Evolutionary conservation across 805 yeast genomes (phyloP), one percentile per base, ranked within the genome.

Genomic region (Gaillardinia entomophila): DNA sequence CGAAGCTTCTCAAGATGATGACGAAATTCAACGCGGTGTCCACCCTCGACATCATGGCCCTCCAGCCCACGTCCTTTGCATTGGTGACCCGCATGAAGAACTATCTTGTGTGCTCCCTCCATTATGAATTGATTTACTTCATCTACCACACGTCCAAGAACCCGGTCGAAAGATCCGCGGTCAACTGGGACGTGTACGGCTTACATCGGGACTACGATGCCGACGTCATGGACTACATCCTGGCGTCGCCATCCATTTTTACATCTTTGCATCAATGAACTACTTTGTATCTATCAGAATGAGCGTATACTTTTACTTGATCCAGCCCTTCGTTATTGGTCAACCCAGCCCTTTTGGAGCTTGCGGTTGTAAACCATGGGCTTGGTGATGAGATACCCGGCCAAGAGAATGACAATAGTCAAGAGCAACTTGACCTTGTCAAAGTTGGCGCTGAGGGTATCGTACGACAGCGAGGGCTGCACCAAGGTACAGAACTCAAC

Each of bases 391-490:
- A 68, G 40, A 28, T 74, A 74, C 0, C 65, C 65, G 0, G 64
- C 52, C 1, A 74, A 33, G 29, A 89, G 61, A 0, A 69, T 63
- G 0, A 58, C 55, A 3, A 89, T 68, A 1, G 96, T 84, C 4
- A 66, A 40, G 5, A 82, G 29, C 27, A 90, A 68, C 43, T 77
- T 80, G 11, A 62, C 50, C 48, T 76, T 82, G 45, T 81, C 86
- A 51, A 92, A 92, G 32, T 69, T 66, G 19, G 68, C 60, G 16
- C 79, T 73, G 53, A 90, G 67, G 31, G 75, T 66, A 58, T 90
- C 98, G 57, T 85, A 89, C 25, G 86, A 84, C 27, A 75, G 74
- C 0, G 96, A 85, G 1, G 97, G 96, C 31, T 82, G 73, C 12
- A 83, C 68, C 35, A 77, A 67, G 0, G 94, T 80, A 49, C 89